Base-by-base conservation (phyloP, 2,329 filamentous ascomycete genomes). In the Aureobasidium zeae region DNA sequence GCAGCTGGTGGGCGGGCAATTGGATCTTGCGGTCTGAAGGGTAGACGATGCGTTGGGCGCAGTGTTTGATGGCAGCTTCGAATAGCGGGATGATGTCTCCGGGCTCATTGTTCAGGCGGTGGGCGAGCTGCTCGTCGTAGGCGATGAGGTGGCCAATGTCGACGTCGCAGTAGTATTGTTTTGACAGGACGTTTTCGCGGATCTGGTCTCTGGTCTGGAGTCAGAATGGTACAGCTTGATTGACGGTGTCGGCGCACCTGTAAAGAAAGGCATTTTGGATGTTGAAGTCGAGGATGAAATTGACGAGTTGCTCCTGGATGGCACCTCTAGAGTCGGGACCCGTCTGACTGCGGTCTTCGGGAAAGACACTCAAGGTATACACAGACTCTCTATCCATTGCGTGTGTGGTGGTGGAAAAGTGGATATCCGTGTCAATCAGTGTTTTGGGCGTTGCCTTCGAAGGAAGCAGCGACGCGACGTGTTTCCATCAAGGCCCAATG, bases 31-130 rank as follows among this genome's bases (percentile, higher is more conserved):
- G 72, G 50, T 78, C 72, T 4, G 79, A 80, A 25, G 91, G 88
- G 60, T 87, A 94, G 49, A 98, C 82, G 58, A 98, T 95, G 55
- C 85, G 79, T 57, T 91, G 85, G 20, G 89, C 94, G 65, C 89
- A 96, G 64, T 83, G 83, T 62, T 85, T 87, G 38, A 98, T 70
- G 2, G 89, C 93, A 15, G 74, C 72, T 67, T 98, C 91, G 56
- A 98, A 98, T 88, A 96, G 69, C 48, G 91, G 89, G 47, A 98
- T 91, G 45, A 94, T 83, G 46, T 96, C 88, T 33, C 82, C 83
- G 3, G 91, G 93, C 59, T 95, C 86, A 36, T 84, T 91, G 15
- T 83, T 84, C 49, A 98, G 72, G 58, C 81, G 80, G 63, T 96
- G 86, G 20, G 89, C 91, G 48, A 98, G 73, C 62, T 95, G 87